Evolutionary conservation across 805 yeast species (phyloP), one percentile per base, ranked within the genome.

Genomic region (Cyberlindnera euphorbiae): DNA sequence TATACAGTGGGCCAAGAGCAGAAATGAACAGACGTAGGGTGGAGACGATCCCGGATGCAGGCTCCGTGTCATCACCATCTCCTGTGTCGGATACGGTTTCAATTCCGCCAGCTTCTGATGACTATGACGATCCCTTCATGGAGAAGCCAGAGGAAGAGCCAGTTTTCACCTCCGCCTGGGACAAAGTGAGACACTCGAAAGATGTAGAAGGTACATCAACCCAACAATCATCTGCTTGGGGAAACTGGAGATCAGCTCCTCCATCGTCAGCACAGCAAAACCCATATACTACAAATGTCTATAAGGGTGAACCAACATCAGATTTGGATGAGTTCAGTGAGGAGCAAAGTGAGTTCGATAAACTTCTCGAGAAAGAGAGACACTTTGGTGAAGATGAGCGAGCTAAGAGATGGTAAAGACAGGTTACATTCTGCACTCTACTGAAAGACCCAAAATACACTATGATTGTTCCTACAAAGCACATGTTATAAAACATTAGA

Each of bases 101-200:
- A 6, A 6, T 8, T 11, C 9, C 14, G 5, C 10, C 24, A 6
- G 17, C 13, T 12, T 18, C 7, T 6, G 33, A 32, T 12, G 39
- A 36, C 16, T 41, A 42, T 15, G 52, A 52, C 11, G 59, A 55
- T 41, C 56, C 56, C 7, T 55, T 53, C 26, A 32, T 38, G 22
- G 48, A 42, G 25, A 35, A 35, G 19, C 23, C 28, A 2, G 17
- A 38, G 5, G 29, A 28, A 17, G 32, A 26, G 9, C 28, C 36
- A 4, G 18, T 36, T 4, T 47, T 38, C 26, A 22, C 32, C 2
- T 61, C 68, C 2, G 61, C 67, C 5, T 66, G 71, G 70, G 63
- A 59, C 15, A 53, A 50, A 21, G 46, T 65, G 18, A 56, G 71
- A 34, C 47, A 53, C 21, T 50, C 52, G 17, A 53, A 53, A 19